Conservation (phyloP, 768 basidiomycete genomes). For the Phlegmacium glaucopus region DNA sequence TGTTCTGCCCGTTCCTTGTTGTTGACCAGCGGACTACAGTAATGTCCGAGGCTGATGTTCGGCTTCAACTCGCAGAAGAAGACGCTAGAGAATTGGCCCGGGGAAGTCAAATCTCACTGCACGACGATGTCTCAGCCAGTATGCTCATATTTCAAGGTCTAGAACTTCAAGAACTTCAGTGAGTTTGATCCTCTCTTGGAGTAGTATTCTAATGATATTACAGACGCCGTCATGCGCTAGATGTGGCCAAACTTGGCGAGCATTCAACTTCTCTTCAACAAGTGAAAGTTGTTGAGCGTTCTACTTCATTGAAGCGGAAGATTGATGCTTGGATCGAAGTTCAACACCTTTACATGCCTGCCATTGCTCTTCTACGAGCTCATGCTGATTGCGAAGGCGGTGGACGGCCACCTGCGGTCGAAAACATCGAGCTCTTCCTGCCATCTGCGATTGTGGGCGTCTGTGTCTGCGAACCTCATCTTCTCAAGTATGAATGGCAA, state of each 20-base stretch:
- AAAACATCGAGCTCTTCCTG: slow-evolving; percentile 15
- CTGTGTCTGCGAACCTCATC: background rate
- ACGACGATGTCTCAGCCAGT: slow-evolving; percentile 9
- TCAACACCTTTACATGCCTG: slow-evolving; percentile 28
- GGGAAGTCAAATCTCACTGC: slow-evolving; percentile 4
- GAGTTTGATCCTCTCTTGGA: background rate
- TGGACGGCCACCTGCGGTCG: background rate
- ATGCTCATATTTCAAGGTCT: background rate
- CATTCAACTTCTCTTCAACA: slow-evolving; percentile 27
- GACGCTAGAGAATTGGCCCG: background rate
- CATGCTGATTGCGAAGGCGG: background rate
- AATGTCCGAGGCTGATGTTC: background rate
- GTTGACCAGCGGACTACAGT: background rate
- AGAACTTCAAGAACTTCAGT: background rate
- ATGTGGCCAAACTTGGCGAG: slow-evolving; percentile 9
- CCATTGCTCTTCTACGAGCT: background rate
- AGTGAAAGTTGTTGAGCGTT: slow-evolving; percentile 23
- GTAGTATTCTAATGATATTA: background rate
- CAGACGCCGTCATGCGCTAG: slow-evolving; percentile 13
- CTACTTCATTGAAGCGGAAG: slow-evolving; percentile 15
- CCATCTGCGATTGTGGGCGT: slow-evolving; percentile 10
- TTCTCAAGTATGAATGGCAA: slow-evolving; percentile 21
- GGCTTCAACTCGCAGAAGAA: slow-evolving; percentile 8
- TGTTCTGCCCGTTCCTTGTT: background rate
- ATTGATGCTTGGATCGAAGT: slow-evolving; percentile 25